Evolutionary conservation across 257 asterid species (phyloP).

Genomic region (Primulina tabacum): DNA sequence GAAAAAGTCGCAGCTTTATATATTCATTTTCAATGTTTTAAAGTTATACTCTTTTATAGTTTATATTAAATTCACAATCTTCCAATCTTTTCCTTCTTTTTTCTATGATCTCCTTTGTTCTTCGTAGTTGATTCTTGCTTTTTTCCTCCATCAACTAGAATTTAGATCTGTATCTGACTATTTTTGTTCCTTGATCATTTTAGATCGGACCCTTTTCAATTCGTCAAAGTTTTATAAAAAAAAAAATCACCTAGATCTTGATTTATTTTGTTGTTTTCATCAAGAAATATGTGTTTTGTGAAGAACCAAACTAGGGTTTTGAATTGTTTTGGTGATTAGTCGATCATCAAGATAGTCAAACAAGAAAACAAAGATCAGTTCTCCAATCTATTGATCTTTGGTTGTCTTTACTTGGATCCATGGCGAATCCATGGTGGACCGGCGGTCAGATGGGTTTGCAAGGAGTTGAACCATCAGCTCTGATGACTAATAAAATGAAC

Average conservation of each 20-base stretch:
- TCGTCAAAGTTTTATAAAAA: too few relatives aligned
- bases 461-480: not conserved
- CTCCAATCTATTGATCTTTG: too few relatives aligned
- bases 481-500: not conserved
- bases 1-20: not conserved
- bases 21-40: not conserved
- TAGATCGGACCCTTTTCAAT: too few relatives aligned
- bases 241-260: not conserved
- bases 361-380: too few relatives aligned
- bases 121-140: not conserved
- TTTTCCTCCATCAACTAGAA: not conserved
- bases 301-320: not conserved
- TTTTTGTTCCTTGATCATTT: too few relatives aligned
- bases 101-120: not conserved
- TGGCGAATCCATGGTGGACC: constrained; percentile 1
- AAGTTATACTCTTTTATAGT: too few relatives aligned
- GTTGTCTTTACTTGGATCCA: too few relatives aligned
- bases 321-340: not conserved
- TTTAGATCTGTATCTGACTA: not conserved
- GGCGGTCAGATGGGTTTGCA: not conserved
- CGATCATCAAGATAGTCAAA: not conserved
- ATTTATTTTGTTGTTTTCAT: not conserved
- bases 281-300: not conserved
- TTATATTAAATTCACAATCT: too few relatives aligned
- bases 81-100: not conserved